A percentile compares a stretch with the other conserved stretches of the same genome.
Conservation (phyloP, 495 filamentous ascomycete species). For the Talaromyces adpressus region DNA sequence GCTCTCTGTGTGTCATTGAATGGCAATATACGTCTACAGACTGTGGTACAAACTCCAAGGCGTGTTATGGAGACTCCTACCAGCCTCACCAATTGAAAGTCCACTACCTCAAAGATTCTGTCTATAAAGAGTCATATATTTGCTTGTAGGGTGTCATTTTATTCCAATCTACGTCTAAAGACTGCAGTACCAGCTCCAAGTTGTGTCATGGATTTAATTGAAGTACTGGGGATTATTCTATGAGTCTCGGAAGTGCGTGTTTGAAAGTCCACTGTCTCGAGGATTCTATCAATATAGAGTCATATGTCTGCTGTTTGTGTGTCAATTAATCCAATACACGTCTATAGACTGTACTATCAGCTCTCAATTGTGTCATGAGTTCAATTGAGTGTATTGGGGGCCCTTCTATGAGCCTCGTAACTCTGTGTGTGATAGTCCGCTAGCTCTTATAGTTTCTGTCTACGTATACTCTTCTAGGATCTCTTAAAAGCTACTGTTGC, state of each 20-base stretch:
- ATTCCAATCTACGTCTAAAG: neutral
- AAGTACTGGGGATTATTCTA: neutral
- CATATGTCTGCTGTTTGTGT: neutral
- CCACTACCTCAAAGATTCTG: neutral
- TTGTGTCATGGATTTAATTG: neutral
- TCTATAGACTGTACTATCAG: neutral
- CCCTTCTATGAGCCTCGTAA: neutral
- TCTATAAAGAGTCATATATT: neutral
- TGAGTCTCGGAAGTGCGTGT: neutral
- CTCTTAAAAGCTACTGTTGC: neutral
- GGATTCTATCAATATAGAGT: neutral
- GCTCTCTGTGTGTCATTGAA: neutral
- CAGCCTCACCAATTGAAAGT: neutral
- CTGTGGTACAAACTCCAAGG: neutral
- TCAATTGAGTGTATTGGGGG: neutral
- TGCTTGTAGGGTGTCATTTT: neutral
- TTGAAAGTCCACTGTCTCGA: neutral
- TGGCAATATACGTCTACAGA: neutral
- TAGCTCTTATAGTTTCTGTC: neutral
- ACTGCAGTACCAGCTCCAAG: neutral
- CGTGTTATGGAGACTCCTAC: neutral
- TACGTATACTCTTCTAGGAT: neutral
- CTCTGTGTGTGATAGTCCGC: neutral
- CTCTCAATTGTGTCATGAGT: neutral
- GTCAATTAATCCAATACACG: neutral